These are phyloP conservation scores for Lecanicillium sp. DNA, from an alignment of 2,329 filamentous ascomycete genomes.

Conservation along the genomic window DNA sequence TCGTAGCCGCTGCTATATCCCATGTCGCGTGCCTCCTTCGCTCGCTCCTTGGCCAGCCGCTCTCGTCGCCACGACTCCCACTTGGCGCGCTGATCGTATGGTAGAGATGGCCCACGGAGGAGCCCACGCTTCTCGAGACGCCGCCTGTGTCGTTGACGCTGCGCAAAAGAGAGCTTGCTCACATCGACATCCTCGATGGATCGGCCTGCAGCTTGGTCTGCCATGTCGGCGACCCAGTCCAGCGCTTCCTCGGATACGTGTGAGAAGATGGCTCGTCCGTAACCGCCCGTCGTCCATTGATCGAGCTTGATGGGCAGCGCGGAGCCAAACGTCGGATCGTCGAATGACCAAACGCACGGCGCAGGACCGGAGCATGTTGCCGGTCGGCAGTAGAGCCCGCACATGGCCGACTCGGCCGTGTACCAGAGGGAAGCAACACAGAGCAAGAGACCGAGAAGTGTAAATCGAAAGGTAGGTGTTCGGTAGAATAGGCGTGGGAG, in stretches of 20 bases:
- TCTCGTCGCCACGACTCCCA: constrained; percentile 37
- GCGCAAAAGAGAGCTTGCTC: constrained; percentile 34
- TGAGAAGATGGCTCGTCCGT: constrained; percentile 32
- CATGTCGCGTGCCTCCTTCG: constrained; percentile 29
- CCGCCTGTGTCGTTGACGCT: constrained; percentile 41
- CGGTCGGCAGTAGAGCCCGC: constrained; percentile 45
- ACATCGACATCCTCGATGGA: constrained; percentile 37
- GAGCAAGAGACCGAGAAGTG: constrained; percentile 38
- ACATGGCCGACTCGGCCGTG: constrained; percentile 44
- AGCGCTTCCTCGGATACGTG: constrained; percentile 32
- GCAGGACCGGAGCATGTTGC: constrained; percentile 33
- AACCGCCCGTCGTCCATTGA: constrained; percentile 50
- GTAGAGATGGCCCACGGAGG: constrained; percentile 19
- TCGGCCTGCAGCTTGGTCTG: constrained; percentile 36
- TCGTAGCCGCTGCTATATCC: constrained; percentile 22
- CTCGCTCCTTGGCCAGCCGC: constrained; percentile 31
- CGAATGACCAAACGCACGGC: constrained; percentile 47
- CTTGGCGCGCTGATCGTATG: constrained; percentile 29
- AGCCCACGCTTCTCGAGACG: constrained; percentile 42
- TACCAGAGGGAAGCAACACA: constrained; percentile 44
- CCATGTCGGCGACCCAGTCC: constrained; percentile 40
- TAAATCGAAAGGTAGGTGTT: constrained; percentile 37
- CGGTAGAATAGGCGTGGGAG: constrained; percentile 39
- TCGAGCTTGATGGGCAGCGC: constrained; percentile 56
- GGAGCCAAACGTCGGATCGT: constrained; percentile 53